Evolutionary conservation across 2,329 filamentous ascomycete genomes (phyloP).

Genomic region (Paecilomyces formosus): DNA sequence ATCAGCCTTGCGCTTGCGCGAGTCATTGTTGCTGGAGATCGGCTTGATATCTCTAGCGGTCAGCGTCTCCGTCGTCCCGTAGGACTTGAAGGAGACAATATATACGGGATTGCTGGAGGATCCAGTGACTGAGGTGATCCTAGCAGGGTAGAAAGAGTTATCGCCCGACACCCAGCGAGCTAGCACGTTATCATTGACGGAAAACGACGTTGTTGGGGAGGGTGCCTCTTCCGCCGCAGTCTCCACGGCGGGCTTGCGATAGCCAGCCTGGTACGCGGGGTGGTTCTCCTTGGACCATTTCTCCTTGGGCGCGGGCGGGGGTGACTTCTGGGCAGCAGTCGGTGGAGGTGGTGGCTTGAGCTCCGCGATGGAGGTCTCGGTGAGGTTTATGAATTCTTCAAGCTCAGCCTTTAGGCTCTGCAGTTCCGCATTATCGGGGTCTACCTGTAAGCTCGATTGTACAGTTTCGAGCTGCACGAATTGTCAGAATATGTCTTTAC

Average conservation of each 20-base stretch:
- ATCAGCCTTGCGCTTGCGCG: constrained; percentile 80
- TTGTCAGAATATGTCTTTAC: constrained; percentile 5
- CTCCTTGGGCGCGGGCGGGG: constrained; percentile 51
- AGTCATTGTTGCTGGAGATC: constrained; percentile 52
- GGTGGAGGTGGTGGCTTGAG: constrained; percentile 56
- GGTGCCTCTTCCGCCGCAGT: constrained; percentile 46
- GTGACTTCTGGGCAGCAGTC: constrained; percentile 36
- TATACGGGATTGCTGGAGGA: constrained; percentile 88
- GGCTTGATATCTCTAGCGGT: constrained; percentile 78
- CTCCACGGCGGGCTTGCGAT: constrained; percentile 38
- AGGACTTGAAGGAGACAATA: constrained; percentile 89
- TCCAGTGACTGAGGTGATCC: constrained; percentile 89
- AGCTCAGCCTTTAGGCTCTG: constrained; percentile 71
- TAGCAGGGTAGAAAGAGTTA: constrained; percentile 81
- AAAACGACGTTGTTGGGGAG: constrained; percentile 54
- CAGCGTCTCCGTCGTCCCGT: constrained; percentile 71
- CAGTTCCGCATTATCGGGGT: constrained; percentile 73
- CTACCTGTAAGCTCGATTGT: constrained; percentile 65
- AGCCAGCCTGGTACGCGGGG: constrained; percentile 62
- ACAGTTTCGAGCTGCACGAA: constrained; percentile 65
- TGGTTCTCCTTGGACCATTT: constrained; percentile 79
- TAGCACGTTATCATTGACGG: constrained; percentile 82
- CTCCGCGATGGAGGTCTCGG: constrained; percentile 74
- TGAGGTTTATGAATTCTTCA: constrained; percentile 69
- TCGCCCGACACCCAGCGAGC: constrained; percentile 90